Evolutionary conservation across 257 asterid species (phyloP).

Genomic region (Lycium barbarum): DNA sequence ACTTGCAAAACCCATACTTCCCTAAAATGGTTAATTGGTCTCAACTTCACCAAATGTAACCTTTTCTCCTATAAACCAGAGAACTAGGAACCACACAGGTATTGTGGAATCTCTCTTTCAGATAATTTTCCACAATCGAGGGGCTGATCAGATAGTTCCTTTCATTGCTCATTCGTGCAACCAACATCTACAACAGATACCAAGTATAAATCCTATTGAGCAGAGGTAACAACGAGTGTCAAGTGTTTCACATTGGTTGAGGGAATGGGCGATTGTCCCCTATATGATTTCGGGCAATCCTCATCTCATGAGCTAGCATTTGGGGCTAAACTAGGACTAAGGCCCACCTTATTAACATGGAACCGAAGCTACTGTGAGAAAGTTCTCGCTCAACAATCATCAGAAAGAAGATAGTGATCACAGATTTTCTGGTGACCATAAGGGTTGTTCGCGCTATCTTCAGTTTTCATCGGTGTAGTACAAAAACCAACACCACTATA

Average conservation of each 20-base stretch:
- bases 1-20: background rate
- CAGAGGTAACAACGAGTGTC: background rate
- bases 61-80: background rate
- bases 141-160: background rate
- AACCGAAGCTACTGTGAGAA: background rate
- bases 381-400: background rate
- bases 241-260: background rate
- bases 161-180: background rate
- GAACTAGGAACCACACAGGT: background rate
- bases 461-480: background rate
- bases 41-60: background rate
- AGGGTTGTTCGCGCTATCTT: background rate
- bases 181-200: background rate
- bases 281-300: background rate
- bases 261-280: background rate
- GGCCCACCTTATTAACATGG: background rate
- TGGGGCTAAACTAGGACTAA: background rate
- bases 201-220: background rate
- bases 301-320: background rate
- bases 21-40: background rate
- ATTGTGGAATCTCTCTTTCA: background rate
- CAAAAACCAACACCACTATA: background rate
- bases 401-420: background rate
- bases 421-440: background rate
- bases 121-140: background rate